These are phyloP conservation scores for Russula emetica DNA, from an alignment of 768 basidiomycete genomes.

Conservation along the genomic window DNA sequence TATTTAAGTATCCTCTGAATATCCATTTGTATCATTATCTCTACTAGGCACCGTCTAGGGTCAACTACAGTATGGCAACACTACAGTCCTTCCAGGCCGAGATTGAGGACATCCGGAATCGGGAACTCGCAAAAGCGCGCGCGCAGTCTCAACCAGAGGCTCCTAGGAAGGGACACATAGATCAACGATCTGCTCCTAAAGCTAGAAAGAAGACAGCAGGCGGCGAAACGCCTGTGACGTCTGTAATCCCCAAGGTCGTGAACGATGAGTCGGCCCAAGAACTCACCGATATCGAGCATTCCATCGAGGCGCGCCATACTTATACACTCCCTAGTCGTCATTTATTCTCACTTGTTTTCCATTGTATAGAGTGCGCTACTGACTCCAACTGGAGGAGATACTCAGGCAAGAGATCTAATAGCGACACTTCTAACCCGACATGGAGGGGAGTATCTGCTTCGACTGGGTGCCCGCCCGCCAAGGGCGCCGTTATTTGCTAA, in stretches of 20 bases:
- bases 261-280: conserved; percentile 11
- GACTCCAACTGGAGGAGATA: conserved; percentile 45
- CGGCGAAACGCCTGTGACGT: background rate
- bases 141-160: conserved; percentile 34
- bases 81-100: conserved; percentile 65
- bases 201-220: conserved; percentile 13
- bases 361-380: conserved; percentile 33
- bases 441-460: conserved; percentile 70
- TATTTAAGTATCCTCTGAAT: conserved; percentile 8
- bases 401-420: conserved; percentile 58
- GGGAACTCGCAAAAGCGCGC: conserved; percentile 63
- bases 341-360: background rate
- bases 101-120: conserved; percentile 70
- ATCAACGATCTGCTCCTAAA: conserved; percentile 15
- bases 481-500: conserved; percentile 51
- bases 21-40: background rate
- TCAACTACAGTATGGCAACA: conserved; percentile 31
- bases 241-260: conserved; percentile 2
- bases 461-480: conserved; percentile 66
- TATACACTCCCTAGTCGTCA: background rate
- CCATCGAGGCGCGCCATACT: conserved; percentile 44
- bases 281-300: conserved; percentile 47
- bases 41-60: background rate
- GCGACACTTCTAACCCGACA: conserved; percentile 62
- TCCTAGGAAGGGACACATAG: conserved; percentile 15